Conservation (phyloP, 768 basidiomycete genomes). For the Boletellus sp. region DNA sequence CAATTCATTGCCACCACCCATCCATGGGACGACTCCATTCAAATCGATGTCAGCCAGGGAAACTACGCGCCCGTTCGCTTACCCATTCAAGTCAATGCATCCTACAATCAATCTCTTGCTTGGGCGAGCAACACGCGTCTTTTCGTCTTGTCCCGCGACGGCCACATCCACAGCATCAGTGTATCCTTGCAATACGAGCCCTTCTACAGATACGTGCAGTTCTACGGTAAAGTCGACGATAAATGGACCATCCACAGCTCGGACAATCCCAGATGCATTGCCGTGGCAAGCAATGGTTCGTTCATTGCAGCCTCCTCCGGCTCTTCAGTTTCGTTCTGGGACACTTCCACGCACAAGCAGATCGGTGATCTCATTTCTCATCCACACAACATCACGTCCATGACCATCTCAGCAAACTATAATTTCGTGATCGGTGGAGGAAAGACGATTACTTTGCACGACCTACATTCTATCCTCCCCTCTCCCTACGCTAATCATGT, state of each 20-base stretch:
- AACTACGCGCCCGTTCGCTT: not conserved
- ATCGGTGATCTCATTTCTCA: constrained; percentile 2
- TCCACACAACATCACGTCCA: not conserved
- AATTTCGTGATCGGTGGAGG: not conserved
- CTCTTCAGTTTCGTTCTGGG: constrained; percentile 6
- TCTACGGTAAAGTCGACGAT: too few relatives aligned
- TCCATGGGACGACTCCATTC: not conserved
- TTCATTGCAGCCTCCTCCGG: constrained; percentile 1
- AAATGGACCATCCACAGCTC: too few relatives aligned
- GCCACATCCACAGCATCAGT: not conserved
- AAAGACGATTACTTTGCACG: not conserved
- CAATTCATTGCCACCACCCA: not conserved
- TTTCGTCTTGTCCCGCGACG: not conserved
- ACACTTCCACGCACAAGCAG: not conserved
- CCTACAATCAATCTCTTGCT: not conserved
- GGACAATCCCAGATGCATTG: not conserved
- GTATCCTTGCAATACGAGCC: not conserved
- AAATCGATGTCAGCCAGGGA: not conserved
- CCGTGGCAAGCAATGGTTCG: not conserved
- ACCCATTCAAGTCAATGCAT: not conserved
- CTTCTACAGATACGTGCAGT: too few relatives aligned
- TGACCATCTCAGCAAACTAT: constrained; percentile 1
- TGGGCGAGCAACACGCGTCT: not conserved
- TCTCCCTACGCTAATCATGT: too few relatives aligned
- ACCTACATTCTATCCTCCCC: not conserved